A percentile compares a stretch with the other conserved stretches of the same genome.
These are phyloP conservation scores for Tetragonia tetragonoides DNA, from an alignment of 148 eudicot species.

Conservation along the genomic window DNA sequence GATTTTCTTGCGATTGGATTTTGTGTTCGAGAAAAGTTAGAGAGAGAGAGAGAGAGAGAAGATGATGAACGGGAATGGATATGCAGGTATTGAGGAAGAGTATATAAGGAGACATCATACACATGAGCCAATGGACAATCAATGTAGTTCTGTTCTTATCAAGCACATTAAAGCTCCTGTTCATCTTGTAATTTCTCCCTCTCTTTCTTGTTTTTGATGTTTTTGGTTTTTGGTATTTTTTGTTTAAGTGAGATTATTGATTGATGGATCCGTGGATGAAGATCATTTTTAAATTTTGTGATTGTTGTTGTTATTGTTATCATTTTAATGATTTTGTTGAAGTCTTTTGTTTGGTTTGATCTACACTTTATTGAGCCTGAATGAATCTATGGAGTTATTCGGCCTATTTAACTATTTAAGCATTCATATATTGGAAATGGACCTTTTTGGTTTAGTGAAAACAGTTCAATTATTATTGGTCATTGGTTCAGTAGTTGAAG, in stretches of 20 bases:
- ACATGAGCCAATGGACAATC: slow-evolving; percentile 54
- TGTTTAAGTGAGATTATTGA: neutral
- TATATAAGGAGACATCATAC: slow-evolving; percentile 52
- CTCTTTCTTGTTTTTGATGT: neutral
- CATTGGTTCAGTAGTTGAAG: neutral
- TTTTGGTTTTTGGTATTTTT: neutral
- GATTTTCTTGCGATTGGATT: neutral
- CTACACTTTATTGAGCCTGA: neutral
- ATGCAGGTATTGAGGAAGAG: slow-evolving; percentile 43
- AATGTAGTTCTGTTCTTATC: slow-evolving; percentile 68
- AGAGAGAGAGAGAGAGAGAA: neutral
- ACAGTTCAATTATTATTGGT: neutral
- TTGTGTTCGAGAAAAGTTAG: neutral
- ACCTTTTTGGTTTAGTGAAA: neutral
- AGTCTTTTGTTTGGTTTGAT: neutral
- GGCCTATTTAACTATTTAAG: neutral
- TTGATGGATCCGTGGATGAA: neutral
- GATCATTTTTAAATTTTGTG: neutral
- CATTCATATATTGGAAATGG: neutral
- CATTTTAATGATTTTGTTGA: neutral
- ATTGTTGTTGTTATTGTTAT: neutral
- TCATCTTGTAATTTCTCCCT: slow-evolving; percentile 46
- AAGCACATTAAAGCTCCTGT: slow-evolving; percentile 85
- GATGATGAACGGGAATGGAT: slow-evolving; percentile 45
- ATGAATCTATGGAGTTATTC: neutral